phyloP scores from a whole-genome alignment of 2,329 filamentous ascomycete genomes.

The Apiospora kogelbergensis region DNA sequence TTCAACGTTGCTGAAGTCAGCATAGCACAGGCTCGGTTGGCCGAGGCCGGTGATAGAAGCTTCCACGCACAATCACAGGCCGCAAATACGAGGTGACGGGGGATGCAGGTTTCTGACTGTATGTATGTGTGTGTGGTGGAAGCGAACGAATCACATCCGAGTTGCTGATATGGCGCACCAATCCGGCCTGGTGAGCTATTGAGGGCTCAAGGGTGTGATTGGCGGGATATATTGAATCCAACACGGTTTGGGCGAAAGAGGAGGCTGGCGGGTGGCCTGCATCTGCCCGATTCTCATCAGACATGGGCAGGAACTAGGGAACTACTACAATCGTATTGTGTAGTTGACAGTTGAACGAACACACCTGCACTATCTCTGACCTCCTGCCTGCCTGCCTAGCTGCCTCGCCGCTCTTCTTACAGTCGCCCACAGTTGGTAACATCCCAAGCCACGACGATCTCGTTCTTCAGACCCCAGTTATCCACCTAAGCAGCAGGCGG shows the following conservation, averaged over 20 bases:
- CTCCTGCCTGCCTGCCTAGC: not conserved
- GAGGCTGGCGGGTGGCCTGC: not conserved
- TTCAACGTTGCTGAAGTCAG: not conserved
- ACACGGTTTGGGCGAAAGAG: not conserved
- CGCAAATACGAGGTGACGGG: constrained; percentile 2
- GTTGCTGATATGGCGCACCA: not conserved
- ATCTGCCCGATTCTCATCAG: not conserved
- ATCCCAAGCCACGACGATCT: not conserved
- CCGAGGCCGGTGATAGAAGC: not conserved
- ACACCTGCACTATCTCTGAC: too few relatives aligned
- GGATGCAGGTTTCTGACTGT: not conserved
- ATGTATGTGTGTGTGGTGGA: not conserved
- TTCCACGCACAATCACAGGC: not conserved
- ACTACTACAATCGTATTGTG: not conserved
- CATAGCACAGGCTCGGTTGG: not conserved
- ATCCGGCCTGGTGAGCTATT: not conserved
- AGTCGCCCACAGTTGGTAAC: not conserved
- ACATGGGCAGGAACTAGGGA: not conserved
- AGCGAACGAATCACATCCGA: not conserved
- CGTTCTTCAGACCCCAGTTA: not conserved
- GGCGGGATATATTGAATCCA: not conserved
- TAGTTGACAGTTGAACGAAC: not conserved
- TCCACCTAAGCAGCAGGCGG: not conserved
- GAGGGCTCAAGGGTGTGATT: not conserved
- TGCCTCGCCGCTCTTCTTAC: not conserved